Conservation (phyloP, 2,329 filamentous ascomycete species). For the Beauveria varroae region DNA sequence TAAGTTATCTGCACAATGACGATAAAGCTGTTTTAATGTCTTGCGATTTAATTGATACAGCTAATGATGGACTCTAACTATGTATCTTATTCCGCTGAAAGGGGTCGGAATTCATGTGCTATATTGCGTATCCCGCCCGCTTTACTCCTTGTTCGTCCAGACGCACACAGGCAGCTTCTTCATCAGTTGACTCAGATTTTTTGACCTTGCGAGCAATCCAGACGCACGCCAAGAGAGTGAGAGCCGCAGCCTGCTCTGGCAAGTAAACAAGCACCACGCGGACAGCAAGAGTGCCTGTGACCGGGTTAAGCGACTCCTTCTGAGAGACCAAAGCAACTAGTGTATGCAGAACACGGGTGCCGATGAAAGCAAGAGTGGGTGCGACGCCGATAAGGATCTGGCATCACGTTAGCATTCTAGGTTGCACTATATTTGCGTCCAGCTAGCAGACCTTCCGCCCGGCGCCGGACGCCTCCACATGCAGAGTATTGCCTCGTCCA, state of each 20-base stretch:
- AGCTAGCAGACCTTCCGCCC: not conserved
- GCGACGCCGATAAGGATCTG: not conserved
- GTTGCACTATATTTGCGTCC: not conserved
- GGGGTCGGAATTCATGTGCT: not conserved
- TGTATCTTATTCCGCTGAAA: not conserved
- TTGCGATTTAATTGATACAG: not conserved
- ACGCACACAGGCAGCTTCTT: not conserved
- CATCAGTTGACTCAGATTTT: too few relatives aligned
- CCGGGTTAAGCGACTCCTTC: not conserved
- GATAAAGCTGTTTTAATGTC: not conserved
- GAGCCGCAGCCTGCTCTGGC: not conserved
- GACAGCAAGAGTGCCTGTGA: not conserved
- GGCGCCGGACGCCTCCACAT: not conserved
- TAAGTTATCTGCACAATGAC: too few relatives aligned
- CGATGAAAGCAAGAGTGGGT: constrained; percentile 1
- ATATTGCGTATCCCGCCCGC: too few relatives aligned
- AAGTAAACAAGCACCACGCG: constrained; percentile 1
- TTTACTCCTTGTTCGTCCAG: not conserved
- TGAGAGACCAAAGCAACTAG: constrained; percentile 9
- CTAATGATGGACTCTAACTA: too few relatives aligned
- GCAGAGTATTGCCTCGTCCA: not conserved
- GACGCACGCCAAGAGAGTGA: not conserved
- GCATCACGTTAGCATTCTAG: not conserved
- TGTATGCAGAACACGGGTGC: constrained; percentile 4
- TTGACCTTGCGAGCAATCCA: not conserved